A percentile compares a stretch with the other conserved stretches of the same genome.
phyloP scores from a whole-genome alignment of 148 eudicot species.

The Spergularia marina region DNA sequence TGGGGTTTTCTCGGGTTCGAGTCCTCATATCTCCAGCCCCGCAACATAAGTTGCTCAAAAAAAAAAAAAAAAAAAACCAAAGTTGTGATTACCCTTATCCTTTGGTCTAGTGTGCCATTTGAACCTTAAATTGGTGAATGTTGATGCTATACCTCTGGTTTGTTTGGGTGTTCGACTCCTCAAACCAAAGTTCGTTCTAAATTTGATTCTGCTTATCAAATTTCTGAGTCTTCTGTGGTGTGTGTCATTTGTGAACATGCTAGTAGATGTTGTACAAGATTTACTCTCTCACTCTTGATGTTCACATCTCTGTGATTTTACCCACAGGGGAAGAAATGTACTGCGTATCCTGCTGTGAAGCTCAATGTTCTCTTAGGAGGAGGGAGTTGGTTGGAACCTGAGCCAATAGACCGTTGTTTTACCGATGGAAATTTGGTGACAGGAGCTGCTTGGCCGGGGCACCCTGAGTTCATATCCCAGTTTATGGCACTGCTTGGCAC shows the following conservation, averaged over 20 bases:
- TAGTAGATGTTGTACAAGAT: not conserved
- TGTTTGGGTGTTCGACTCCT: not conserved
- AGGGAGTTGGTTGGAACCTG: slow-evolving; percentile 91
- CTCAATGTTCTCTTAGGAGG: slow-evolving; percentile 75
- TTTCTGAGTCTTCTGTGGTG: not conserved
- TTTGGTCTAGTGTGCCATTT: too few species aligned
- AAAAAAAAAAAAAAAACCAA: too few species aligned
- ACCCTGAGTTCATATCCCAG: slow-evolving; percentile 91
- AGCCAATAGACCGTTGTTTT: slow-evolving; percentile 81
- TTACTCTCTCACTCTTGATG: not conserved
- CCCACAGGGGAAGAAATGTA: slow-evolving; percentile 86
- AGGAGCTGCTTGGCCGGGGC: slow-evolving; percentile 99
- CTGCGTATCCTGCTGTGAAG: slow-evolving; percentile 95
- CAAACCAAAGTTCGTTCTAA: not conserved
- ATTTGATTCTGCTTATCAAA: not conserved
- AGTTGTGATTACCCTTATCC: too few species aligned
- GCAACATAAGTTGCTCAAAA: too few species aligned
- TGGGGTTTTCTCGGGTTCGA: too few species aligned
- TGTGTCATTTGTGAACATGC: not conserved
- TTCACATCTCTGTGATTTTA: not conserved
- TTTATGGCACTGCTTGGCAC: slow-evolving; percentile 73
- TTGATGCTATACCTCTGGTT: not conserved
- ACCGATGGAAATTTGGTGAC: slow-evolving; percentile 96
- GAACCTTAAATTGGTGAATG: not conserved
- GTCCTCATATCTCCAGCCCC: too few species aligned